Percentiles rank a stretch among this genome's conserved stretches.
Evolutionary conservation across 495 filamentous ascomycete species (phyloP).

Genomic region (Penicillium atrosanguineum): DNA sequence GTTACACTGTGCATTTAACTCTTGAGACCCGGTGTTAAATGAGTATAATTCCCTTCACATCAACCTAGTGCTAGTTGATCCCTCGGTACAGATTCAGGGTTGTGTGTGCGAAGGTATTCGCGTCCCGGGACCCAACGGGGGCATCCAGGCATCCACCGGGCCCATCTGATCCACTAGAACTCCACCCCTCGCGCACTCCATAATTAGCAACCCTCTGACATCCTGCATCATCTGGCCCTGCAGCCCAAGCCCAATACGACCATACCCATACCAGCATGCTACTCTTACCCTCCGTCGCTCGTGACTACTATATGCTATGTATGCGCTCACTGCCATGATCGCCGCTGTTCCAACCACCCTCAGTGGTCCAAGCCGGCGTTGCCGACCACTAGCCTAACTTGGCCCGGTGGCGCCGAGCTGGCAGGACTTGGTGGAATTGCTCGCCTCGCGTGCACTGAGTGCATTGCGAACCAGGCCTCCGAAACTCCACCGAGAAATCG

Average conservation of each 20-base stretch:
- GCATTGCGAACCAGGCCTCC: background rate
- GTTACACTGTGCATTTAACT: background rate
- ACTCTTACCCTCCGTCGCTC: constrained; percentile 1
- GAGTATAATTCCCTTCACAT: no score
- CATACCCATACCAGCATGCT: background rate
- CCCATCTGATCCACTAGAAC: background rate
- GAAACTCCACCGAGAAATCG: background rate
- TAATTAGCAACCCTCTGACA: constrained; percentile 4
- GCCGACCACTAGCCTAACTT: constrained; percentile 9
- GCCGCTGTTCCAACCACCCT: background rate
- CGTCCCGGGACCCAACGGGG: background rate
- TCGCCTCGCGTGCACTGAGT: background rate
- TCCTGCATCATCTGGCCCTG: background rate
- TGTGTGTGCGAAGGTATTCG: background rate
- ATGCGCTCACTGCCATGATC: background rate
- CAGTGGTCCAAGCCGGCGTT: constrained; percentile 7
- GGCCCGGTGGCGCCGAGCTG: constrained; percentile 10
- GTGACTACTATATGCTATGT: background rate
- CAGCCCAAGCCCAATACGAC: background rate
- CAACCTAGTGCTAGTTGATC: no score
- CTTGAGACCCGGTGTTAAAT: no score
- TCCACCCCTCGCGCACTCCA: constrained; percentile 1
- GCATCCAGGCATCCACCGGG: background rate
- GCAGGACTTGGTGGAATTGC: background rate
- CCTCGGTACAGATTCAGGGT: background rate